A percentile compares a stretch with the other conserved stretches of the same genome.
Conservation (phyloP, 805 yeast genomes). For the Cyberlindnera subsufficiens region DNA sequence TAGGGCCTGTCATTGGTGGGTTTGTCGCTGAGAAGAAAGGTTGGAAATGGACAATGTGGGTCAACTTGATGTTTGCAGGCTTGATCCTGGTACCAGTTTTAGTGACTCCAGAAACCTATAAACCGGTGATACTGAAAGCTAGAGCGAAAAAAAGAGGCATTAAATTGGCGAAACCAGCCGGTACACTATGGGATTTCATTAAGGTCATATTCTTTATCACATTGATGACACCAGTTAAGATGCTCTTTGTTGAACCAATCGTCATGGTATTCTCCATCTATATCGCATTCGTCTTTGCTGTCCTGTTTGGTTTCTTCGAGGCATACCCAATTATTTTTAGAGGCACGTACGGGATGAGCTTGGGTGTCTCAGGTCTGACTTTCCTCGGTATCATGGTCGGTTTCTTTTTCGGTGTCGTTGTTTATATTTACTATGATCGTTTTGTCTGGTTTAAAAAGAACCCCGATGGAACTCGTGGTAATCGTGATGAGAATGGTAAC, state of each 20-base stretch:
- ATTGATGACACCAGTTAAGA: constrained; percentile 56
- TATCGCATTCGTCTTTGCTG: constrained; percentile 72
- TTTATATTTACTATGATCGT: constrained; percentile 47
- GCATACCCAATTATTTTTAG: constrained; percentile 71
- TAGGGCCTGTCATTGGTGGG: constrained; percentile 73
- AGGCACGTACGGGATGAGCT: constrained; percentile 53
- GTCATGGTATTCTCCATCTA: constrained; percentile 64
- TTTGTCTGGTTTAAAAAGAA: constrained; percentile 46
- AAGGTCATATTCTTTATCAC: constrained; percentile 43
- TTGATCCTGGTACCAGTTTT: constrained; percentile 41
- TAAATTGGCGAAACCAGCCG: constrained; percentile 33
- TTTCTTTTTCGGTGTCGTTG: constrained; percentile 45
- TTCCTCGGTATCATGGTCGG: constrained; percentile 73
- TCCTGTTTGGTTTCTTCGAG: constrained; percentile 73
- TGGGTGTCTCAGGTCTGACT: constrained; percentile 62
- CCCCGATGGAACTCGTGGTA: constrained; percentile 57
- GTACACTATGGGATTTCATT: constrained; percentile 32
- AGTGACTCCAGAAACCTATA: constrained; percentile 62
- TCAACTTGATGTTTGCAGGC: constrained; percentile 62
- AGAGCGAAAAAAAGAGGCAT: constrained; percentile 60
- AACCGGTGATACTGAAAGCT: constrained; percentile 51
- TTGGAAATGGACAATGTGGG: constrained; percentile 72
- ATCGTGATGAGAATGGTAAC: constrained; percentile 43
- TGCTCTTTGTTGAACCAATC: constrained; percentile 72
- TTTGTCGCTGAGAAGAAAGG: constrained; percentile 57